Base-by-base conservation (phyloP, 2,329 filamentous ascomycete genomes). In the Magnaporthiopsis poae region DNA sequence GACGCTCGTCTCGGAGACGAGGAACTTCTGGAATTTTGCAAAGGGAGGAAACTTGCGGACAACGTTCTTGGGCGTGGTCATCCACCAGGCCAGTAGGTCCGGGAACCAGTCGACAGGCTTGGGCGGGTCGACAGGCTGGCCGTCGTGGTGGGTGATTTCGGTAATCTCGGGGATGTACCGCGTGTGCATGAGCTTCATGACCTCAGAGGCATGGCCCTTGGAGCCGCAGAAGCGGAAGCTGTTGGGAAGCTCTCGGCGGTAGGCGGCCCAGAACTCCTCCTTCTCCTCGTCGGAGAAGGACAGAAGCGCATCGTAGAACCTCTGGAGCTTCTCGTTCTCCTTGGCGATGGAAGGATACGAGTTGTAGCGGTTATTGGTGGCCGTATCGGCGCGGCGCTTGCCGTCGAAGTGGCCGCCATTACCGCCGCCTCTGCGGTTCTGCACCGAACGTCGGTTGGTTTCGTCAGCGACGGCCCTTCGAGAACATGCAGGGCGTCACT, bases 151-250 rank as follows among this genome's bases (percentile, higher is more conserved):
- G 74, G 91, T 85, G 75, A 96, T 95, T 68, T 88, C 88, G 65
- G 87, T 88, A 71, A 99, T 96, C 73, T 96, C 86, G 65, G 95
- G 95, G 70, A 97, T 91, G 76, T 97, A 96, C 77, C 90, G 86
- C 67, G 91, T 87, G 78, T 93, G 90, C 67, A 99, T 86, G 67
- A 94, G 90, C 73, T 93, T 86, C 80, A 95, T 92, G 67, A 98
- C 95, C 67, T 91, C 87, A 68, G 96, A 83, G n/a, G 95, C 95
- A 79, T 99, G 94, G 69, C 91, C 91, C 83, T 94, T 96, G 62
- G 92, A 97, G 56, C 95, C 95, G 68, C 92, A 96, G 80, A 99
- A 99, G 69, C 95, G 88, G 81, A 98, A 99, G 78, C 93, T 97
- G 80, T 97, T 98, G 66, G 95, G 95, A 64, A 99, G 81, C 75